Percentiles rank a stretch among this genome's conserved stretches.
phyloP scores from a whole-genome alignment of 2,329 filamentous ascomycete species.

The Alternaria arbusti region DNA sequence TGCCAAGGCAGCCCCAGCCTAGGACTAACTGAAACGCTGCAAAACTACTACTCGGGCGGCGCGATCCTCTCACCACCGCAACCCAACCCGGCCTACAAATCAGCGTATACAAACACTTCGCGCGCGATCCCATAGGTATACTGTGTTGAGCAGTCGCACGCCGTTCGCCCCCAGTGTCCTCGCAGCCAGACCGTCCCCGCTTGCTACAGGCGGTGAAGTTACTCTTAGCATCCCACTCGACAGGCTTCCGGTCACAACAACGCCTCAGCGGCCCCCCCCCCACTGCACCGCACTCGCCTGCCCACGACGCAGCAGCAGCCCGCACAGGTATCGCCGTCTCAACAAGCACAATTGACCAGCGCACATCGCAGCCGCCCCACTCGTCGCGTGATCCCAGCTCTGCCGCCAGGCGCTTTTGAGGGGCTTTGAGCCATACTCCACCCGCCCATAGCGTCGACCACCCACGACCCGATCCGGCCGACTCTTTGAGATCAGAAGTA shows the following conservation, averaged over 20 bases:
- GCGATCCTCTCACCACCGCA: conserved; percentile 38
- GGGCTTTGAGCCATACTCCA: conserved; percentile 50
- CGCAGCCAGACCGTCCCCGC: conserved; percentile 20
- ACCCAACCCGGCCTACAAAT: conserved; percentile 29
- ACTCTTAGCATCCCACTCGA: conserved; percentile 44
- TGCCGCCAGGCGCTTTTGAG: conserved; percentile 47
- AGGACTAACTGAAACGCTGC: conserved; percentile 31
- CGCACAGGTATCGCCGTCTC: conserved; percentile 35
- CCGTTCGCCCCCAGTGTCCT: conserved; percentile 24
- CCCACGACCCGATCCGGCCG: conserved; percentile 22
- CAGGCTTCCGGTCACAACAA: conserved; percentile 45
- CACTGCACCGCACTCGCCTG: conserved; percentile 36
- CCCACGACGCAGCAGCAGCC: conserved; percentile 37
- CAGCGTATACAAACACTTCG: conserved; percentile 18
- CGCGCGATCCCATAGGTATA: conserved; percentile 24
- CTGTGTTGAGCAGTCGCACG: conserved; percentile 26
- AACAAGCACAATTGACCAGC: conserved; percentile 37
- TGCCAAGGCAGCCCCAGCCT: conserved; percentile 19
- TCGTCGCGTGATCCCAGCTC: conserved; percentile 44
- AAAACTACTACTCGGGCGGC: conserved; percentile 30
- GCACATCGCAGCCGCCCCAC: conserved; percentile 29
- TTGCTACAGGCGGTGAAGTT: conserved; percentile 48
- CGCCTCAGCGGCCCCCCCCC: conserved; percentile 37
- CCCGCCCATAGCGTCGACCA: conserved; percentile 33
- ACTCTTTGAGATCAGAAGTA: conserved; percentile 41